Percentiles rank a stretch among this genome's conserved stretches.
Evolutionary conservation across 208 protist species (phyloP).

Genomic region (Trypanosoma lewisi): DNA sequence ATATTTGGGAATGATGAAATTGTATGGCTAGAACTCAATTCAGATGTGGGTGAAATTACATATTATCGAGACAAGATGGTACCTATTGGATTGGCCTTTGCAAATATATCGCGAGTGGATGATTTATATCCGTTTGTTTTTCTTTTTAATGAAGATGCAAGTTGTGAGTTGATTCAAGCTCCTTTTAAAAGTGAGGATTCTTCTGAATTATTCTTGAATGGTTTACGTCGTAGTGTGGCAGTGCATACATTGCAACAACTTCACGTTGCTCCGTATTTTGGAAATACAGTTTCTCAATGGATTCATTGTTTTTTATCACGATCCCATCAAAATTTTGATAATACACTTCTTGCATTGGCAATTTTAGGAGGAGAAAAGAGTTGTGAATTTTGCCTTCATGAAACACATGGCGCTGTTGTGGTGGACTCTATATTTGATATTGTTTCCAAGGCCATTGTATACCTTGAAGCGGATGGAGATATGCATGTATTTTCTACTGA

Average conservation of each 20-base stretch:
- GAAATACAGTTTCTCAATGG: conserved; percentile 56
- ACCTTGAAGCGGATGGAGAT: conserved; percentile 71
- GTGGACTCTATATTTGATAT: conserved; percentile 72
- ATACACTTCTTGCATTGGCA: conserved; percentile 69
- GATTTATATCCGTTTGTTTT: conserved; percentile 87
- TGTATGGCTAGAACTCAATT: conserved; percentile 90
- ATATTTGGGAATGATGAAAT: conserved; percentile 85
- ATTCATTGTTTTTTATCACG: conserved; percentile 61
- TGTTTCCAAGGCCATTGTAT: conserved; percentile 62
- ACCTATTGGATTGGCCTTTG: conserved; percentile 84
- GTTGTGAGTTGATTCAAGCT: conserved; percentile 75
- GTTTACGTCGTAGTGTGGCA: conserved; percentile 64
- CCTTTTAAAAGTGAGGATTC: conserved; percentile 51
- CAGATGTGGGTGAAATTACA: conserved; percentile 78
- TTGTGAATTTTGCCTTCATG: conserved; percentile 77
- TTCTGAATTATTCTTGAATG: conserved; percentile 46
- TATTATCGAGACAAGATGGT: conserved; percentile 88
- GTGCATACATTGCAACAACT: conserved; percentile 77
- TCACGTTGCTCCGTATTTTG: conserved; percentile 65
- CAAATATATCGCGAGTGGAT: conserved; percentile 65
- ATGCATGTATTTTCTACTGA: conserved; percentile 66
- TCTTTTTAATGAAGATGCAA: conserved; percentile 87
- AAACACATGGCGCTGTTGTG: conserved; percentile 80
- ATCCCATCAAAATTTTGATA: conserved; percentile 63
- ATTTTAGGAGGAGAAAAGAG: conserved; percentile 83